These are phyloP conservation scores for Alternaria brassicicola DNA, from an alignment of 2,329 filamentous ascomycete species.

Conservation along the genomic window DNA sequence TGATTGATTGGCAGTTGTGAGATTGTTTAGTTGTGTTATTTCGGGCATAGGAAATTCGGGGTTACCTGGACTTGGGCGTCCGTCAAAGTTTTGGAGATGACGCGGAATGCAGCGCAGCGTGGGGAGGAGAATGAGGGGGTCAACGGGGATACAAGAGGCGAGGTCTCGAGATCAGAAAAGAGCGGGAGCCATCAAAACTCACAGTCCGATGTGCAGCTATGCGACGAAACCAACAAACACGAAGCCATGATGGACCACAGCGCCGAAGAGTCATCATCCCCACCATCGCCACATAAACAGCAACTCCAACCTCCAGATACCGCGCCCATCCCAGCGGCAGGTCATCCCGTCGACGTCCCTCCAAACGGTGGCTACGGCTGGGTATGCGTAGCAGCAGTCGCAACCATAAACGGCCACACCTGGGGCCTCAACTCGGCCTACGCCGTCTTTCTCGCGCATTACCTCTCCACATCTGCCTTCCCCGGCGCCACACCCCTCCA, in stretches of 20 bases:
- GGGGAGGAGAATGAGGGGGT: slow-evolving; percentile 12
- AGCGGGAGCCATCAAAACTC: neutral
- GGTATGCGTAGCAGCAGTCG: slow-evolving; percentile 55
- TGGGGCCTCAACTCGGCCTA: slow-evolving; percentile 76
- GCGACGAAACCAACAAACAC: neutral
- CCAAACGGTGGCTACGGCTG: slow-evolving; percentile 68
- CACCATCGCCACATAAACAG: neutral
- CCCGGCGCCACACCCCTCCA: slow-evolving; percentile 67
- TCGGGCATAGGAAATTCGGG: neutral
- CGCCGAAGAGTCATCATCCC: neutral
- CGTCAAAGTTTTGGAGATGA: neutral
- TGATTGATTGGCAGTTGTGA: neutral
- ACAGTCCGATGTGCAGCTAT: neutral
- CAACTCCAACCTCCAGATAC: neutral
- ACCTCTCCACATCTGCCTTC: slow-evolving; percentile 69
- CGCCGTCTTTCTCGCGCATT: slow-evolving; percentile 75
- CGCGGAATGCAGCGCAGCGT: neutral
- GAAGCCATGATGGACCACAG: neutral
- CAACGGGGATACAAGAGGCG: neutral
- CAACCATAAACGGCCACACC: slow-evolving; percentile 60
- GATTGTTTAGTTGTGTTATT: neutral
- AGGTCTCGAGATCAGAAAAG: neutral
- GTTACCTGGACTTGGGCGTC: neutral
- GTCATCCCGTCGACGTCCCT: slow-evolving; percentile 48
- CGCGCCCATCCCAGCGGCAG: fast-evolving